Evolutionary conservation across 306 rosid species (phyloP).

Genomic region (Lathyrus sativus): DNA sequence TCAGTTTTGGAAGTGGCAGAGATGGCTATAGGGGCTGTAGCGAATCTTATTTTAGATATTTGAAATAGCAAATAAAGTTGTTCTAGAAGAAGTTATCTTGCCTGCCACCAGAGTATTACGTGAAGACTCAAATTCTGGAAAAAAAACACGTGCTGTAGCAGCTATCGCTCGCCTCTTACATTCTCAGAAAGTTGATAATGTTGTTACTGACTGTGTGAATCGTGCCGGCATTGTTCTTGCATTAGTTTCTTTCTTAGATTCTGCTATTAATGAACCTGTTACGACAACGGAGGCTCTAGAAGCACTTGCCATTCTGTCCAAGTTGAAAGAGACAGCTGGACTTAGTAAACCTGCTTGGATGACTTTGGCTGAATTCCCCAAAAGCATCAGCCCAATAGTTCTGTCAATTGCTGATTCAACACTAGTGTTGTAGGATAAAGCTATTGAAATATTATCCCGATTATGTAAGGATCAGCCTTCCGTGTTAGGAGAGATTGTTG

Average conservation of each 20-base stretch:
- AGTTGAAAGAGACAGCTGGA: conserved; percentile 57
- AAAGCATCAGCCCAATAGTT: conserved; percentile 85
- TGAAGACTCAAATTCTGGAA: conserved; percentile 74
- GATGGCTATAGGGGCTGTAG: conserved; percentile 88
- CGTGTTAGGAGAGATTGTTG: conserved; percentile 70
- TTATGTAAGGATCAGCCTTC: conserved; percentile 85
- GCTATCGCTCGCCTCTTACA: conserved; percentile 95
- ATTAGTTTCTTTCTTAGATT: conserved; percentile 81
- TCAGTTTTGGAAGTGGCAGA: conserved; percentile 84
- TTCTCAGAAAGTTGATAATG: conserved; percentile 68
- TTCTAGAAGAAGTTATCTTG: conserved; percentile 75
- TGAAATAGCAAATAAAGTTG: conserved; percentile 82
- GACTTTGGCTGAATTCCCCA: conserved; percentile 82
- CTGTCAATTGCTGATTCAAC: conserved; percentile 71
- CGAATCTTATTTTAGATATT: conserved; percentile 84
- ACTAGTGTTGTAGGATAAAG: conserved; percentile 84
- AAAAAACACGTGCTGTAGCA: conserved; percentile 87
- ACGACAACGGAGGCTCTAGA: conserved; percentile 82
- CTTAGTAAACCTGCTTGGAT: conserved; percentile 85
- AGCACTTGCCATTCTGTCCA: conserved; percentile 88
- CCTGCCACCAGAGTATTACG: conserved; percentile 98
- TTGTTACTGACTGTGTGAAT: conserved; percentile 79
- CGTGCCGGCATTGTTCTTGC: conserved; percentile 94
- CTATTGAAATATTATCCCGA: conserved; percentile 84
- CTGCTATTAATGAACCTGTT: conserved; percentile 61